These are phyloP conservation scores for Cryptomeria japonica DNA, from an alignment of 75 land plant genomes.

Conservation along the genomic window DNA sequence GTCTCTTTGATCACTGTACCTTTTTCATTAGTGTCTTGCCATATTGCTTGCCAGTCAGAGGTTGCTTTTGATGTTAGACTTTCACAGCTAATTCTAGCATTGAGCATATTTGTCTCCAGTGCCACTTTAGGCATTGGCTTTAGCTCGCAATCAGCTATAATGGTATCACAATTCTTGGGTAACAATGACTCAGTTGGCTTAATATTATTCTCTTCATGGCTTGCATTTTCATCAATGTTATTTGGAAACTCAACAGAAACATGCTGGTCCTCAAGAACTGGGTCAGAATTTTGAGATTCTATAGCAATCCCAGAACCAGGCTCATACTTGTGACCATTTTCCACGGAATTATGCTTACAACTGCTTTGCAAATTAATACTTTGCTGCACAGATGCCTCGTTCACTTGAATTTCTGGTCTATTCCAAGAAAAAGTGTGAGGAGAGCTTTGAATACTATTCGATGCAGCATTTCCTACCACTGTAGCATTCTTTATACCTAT, in stretches of 20 bases:
- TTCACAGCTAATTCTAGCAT: slow-evolving; percentile 56
- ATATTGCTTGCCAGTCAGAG: slow-evolving; percentile 67
- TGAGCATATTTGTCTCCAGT: slow-evolving; percentile 32
- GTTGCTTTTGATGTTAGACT: slow-evolving; percentile 47
- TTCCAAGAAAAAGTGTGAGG: neutral
- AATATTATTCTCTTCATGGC: neutral
- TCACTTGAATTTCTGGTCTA: neutral
- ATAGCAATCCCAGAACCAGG: neutral
- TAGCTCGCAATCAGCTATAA: slow-evolving; percentile 5
- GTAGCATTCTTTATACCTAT: neutral
- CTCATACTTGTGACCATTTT: neutral
- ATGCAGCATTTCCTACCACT: neutral
- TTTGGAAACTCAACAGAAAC: neutral
- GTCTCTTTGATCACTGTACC: slow-evolving; percentile 4
- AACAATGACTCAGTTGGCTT: neutral
- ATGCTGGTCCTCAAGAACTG: neutral
- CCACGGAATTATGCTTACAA: neutral
- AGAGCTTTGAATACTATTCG: neutral
- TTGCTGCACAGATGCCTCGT: neutral
- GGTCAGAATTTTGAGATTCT: neutral
- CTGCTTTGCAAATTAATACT: neutral
- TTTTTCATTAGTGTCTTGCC: slow-evolving; percentile 27
- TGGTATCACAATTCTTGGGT: neutral
- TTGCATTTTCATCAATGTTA: neutral
- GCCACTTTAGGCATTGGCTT: slow-evolving; percentile 13